A percentile compares a stretch with the other conserved stretches of the same genome.
These are phyloP conservation scores for Fusarium mundagurra DNA, from an alignment of 2,329 filamentous ascomycete genomes.

Conservation along the genomic window DNA sequence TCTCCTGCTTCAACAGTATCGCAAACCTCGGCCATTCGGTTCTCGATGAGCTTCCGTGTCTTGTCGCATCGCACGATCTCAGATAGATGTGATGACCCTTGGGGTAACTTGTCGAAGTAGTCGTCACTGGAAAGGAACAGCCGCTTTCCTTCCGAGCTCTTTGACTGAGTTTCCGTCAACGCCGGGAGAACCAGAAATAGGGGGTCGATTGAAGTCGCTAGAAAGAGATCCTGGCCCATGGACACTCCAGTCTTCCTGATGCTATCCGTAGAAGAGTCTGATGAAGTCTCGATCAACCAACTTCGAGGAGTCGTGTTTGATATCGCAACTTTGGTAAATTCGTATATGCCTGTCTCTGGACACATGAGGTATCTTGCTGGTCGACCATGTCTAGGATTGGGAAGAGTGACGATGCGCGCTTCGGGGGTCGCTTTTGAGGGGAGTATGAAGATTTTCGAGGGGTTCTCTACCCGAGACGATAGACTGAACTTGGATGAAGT, in stretches of 20 bases:
- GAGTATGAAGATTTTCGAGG: conserved; percentile 68
- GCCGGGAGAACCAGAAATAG: conserved; percentile 85
- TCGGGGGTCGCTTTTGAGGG: conserved; percentile 63
- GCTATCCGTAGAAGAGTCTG: conserved; percentile 18
- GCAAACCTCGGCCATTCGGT: conserved; percentile 76
- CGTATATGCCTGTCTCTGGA: conserved; percentile 69
- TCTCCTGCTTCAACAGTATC: conserved; percentile 85
- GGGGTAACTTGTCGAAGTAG: conserved; percentile 71
- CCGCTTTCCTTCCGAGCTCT: conserved; percentile 62
- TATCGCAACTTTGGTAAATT: conserved; percentile 68
- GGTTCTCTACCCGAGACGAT: conserved; percentile 51
- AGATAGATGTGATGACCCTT: conserved; percentile 65
- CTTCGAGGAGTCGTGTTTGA: conserved; percentile 66
- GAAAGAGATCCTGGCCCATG: conserved; percentile 76
- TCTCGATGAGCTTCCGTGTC: conserved; percentile 64
- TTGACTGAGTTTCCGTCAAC: conserved; percentile 60
- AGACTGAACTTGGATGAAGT: conserved; percentile 55
- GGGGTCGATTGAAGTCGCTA: conserved; percentile 86
- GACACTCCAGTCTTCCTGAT: conserved; percentile 54
- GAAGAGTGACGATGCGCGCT: conserved; percentile 68
- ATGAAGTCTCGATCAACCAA: conserved; percentile 65
- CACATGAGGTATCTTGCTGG: conserved; percentile 71
- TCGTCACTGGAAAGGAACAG: conserved; percentile 77
- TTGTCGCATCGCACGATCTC: conserved; percentile 62
- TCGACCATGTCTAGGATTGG: conserved; percentile 65